A percentile compares a stretch with the other conserved stretches of the same genome.
Conservation (phyloP, 2,329 filamentous ascomycete species). For the Domatiomyces globalis region DNA sequence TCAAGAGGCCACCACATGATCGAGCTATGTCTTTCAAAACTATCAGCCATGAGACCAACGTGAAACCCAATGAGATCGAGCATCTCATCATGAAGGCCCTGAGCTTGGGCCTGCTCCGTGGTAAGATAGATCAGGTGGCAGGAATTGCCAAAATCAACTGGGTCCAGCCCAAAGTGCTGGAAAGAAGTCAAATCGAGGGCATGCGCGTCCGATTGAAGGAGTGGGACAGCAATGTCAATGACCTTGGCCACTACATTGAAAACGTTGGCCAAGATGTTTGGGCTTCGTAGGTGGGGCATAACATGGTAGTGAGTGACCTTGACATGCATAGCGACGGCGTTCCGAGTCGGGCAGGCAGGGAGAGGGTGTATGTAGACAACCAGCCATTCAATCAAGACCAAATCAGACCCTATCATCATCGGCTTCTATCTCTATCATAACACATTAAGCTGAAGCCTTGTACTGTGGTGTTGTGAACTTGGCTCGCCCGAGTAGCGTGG, state of each 20-base stretch:
- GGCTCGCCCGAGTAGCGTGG: neutral
- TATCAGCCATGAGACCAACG: constrained; percentile 85
- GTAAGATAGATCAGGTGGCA: constrained; percentile 92
- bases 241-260: constrained; percentile 95
- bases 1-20: constrained; percentile 88
- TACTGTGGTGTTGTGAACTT: too few species aligned
- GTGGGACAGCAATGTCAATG: constrained; percentile 93
- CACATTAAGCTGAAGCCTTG: neutral
- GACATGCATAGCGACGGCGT: constrained; percentile 14
- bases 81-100: constrained; percentile 99
- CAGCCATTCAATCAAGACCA: neutral
- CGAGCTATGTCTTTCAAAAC: constrained; percentile 83
- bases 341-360: constrained; percentile 1
- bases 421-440: neutral
- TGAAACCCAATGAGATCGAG: constrained; percentile 82
- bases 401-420: neutral
- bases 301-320: neutral
- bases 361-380: neutral
- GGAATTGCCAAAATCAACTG: constrained; percentile 91
- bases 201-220: constrained; percentile 81
- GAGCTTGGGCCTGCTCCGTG: constrained; percentile 74
- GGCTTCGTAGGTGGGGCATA: constrained; percentile 47
- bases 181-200: constrained; percentile 84
- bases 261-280: constrained; percentile 86
- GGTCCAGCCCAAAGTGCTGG: constrained; percentile 96